Base-by-base conservation (phyloP, 768 basidiomycete genomes). In the Podaxis carcinomalis region DNA sequence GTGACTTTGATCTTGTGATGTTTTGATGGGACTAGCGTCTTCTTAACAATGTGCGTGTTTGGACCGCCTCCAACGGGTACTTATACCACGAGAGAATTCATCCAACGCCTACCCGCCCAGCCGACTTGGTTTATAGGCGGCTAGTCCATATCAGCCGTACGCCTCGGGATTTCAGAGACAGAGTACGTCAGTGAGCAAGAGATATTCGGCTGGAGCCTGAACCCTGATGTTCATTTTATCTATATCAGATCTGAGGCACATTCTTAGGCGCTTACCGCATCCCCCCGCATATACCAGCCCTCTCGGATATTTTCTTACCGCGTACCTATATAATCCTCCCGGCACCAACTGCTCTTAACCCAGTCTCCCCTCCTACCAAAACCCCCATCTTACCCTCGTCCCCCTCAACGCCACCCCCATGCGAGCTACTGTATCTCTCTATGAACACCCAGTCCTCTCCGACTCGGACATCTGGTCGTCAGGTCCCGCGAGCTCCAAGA, bases 361-460 rank as follows among this genome's bases (percentile, higher is more conserved):
- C 49, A 16, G 36, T 35, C 16, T 21, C 44, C 32, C 32, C n/a
- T 36, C 56, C 51, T 21, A 44, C 9, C 32, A 61, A n/a, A 35
- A n/a, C 55, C 50, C 40, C 55, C 44, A 44, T 59, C 16, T 55
- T 37, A 50, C 39, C 58, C 23, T 28, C 44, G 40, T 35, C 35
- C 49, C n/a, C 51, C 14, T 40, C 44, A 55, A 53, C 23, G 40
- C 28, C 49, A 51, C 42, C 40, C 69, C 56, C 40, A 78, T 79
- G 77, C 77, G 75, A 60, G 77, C 75, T 52, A 69, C 70, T 16
- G 61, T 63, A 60, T 68, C 69, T 51, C 60, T 79, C 50, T 79
- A 79, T 66, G 74, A 74, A 52, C 73, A 76, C 61, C 76, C 76
- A 4, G 70, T 70, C 40, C 73, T 79, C 64, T 70, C 76, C 16